Conservation (phyloP, 805 yeast genomes). For the Ogataea philodendri region DNA sequence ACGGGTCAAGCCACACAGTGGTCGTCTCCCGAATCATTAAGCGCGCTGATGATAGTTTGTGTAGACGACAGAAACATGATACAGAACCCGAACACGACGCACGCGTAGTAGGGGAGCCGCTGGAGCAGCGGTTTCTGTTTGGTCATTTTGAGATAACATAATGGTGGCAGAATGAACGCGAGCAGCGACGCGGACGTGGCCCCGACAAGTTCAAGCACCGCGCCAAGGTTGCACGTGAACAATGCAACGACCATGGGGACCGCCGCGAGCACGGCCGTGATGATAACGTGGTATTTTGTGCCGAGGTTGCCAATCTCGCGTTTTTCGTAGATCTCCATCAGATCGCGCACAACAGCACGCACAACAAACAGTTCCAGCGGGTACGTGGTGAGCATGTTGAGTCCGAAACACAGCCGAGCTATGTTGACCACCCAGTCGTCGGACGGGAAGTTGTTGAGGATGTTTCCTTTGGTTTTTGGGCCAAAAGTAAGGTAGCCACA, state of each 20-base stretch:
- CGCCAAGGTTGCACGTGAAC: conserved; percentile 83
- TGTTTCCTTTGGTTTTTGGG: conserved; percentile 77
- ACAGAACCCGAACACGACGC: conserved; percentile 67
- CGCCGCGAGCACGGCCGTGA: conserved; percentile 65
- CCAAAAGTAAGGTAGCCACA: conserved; percentile 77
- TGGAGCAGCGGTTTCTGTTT: conserved; percentile 39
- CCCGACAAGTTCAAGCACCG: conserved; percentile 85
- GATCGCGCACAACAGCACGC: conserved; percentile 78
- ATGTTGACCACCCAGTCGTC: conserved; percentile 74
- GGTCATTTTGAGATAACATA: conserved; percentile 72
- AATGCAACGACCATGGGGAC: conserved; percentile 74
- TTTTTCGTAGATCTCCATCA: conserved; percentile 36
- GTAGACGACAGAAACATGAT: conserved; percentile 81
- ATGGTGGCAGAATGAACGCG: conserved; percentile 90
- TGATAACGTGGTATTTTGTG: conserved; percentile 50
- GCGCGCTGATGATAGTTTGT: conserved; percentile 58
- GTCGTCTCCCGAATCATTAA: conserved; percentile 37
- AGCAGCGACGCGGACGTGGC: conserved; percentile 89
- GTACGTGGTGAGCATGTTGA: conserved; percentile 88
- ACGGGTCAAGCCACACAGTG: conserved; percentile 47
- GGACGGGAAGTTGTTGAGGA: conserved; percentile 80
- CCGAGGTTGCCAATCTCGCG: conserved; percentile 26
- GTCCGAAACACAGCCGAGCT: conserved; percentile 87
- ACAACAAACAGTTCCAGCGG: conserved; percentile 91
- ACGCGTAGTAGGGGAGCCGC: conserved; percentile 55